A percentile compares a stretch with the other conserved stretches of the same genome.
Evolutionary conservation across 108 stramenopile genomes (phyloP).

Genomic region (Hondaea fermentalgiana): DNA sequence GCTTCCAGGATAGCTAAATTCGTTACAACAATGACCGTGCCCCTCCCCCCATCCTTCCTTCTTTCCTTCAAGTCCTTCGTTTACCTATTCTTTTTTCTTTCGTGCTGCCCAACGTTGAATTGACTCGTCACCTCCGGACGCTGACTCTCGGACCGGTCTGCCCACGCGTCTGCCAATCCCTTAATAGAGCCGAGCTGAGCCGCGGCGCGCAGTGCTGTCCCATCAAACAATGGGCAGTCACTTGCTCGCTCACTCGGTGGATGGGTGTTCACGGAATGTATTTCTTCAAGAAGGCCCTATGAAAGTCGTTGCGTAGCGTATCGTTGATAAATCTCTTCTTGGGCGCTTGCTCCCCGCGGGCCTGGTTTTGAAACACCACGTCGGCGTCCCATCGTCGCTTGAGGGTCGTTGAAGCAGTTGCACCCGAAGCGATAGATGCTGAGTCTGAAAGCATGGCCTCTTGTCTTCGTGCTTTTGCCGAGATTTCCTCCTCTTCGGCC

Average conservation of each 20-base stretch:
- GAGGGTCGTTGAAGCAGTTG: constrained; percentile 39
- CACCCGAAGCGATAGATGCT: neutral
- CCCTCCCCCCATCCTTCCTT: too few species aligned
- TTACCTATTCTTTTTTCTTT: too few species aligned
- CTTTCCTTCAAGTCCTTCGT: too few species aligned
- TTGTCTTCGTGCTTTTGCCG: neutral
- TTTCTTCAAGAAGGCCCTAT: constrained; percentile 84
- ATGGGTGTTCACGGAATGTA: constrained; percentile 54
- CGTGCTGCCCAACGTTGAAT: too few species aligned
- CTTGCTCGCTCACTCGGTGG: neutral
- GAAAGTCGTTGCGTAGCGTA: constrained; percentile 90
- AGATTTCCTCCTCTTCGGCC: constrained; percentile 42
- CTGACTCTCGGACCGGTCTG: too few species aligned
- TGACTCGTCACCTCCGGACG: too few species aligned
- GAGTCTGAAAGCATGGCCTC: neutral
- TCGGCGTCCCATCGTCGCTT: constrained; percentile 92
- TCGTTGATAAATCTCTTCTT: constrained; percentile 80
- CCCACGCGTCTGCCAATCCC: too few species aligned
- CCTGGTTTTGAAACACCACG: constrained; percentile 93
- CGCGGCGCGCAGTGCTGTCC: too few species aligned
- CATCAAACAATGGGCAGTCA: too few species aligned
- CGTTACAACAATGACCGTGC: too few species aligned
- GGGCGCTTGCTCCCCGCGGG: constrained; percentile 74
- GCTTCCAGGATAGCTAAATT: neutral
- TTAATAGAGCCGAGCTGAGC: too few species aligned